Percentiles rank a stretch among this genome's conserved stretches.
Evolutionary conservation across 257 asterid species (phyloP).

Genomic region (Solanum pennellii): DNA sequence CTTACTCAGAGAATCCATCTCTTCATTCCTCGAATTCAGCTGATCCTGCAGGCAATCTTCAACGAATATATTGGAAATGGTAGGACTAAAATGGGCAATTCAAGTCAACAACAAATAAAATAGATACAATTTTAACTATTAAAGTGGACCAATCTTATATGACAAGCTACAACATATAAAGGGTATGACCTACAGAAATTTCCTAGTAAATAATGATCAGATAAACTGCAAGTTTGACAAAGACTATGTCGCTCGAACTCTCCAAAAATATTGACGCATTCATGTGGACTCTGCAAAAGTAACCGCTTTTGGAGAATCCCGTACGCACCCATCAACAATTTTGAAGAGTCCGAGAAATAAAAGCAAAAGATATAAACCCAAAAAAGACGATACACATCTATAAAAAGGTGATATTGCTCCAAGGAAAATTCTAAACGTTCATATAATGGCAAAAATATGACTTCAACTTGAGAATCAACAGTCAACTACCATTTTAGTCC

Average conservation of each 20-base stretch:
- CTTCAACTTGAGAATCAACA: background rate
- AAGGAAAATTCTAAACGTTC: background rate
- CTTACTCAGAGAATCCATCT: slow-evolving; percentile 33
- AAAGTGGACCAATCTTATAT: background rate
- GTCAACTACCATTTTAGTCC: background rate
- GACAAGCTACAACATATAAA: background rate
- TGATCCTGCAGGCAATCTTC: slow-evolving; percentile 95
- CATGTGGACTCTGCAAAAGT: background rate
- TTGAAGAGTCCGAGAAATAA: background rate
- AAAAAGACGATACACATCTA: background rate
- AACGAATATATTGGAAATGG: slow-evolving; percentile 11
- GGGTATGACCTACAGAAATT: background rate
- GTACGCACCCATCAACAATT: background rate
- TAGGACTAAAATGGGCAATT: slow-evolving; percentile 1
- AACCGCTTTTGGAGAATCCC: background rate
- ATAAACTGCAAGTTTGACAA: background rate
- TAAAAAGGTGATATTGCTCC: background rate
- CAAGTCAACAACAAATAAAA: background rate
- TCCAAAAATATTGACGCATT: background rate
- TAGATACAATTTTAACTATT: background rate
- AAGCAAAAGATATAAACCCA: background rate
- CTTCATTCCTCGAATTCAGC: slow-evolving; percentile 44
- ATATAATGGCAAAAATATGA: background rate
- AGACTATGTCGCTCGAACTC: background rate
- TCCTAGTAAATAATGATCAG: background rate